Percentiles rank a stretch among this genome's conserved stretches.
phyloP scores from a whole-genome alignment of 495 filamentous ascomycete species.

The Podospora didyma region DNA sequence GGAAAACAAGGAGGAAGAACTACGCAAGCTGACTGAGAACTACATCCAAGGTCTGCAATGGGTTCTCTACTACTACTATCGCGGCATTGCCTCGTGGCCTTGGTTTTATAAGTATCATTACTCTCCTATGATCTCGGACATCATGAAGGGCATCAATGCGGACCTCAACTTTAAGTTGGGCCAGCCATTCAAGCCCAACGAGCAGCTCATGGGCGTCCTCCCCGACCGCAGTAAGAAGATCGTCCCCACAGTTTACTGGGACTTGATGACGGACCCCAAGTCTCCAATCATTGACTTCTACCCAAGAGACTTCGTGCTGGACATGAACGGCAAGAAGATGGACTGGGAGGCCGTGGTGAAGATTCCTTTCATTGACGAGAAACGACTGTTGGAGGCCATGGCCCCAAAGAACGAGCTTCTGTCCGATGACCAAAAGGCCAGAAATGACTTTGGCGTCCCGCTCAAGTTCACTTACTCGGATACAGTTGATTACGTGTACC shows the following conservation, averaged over 20 bases:
- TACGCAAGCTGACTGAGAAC: slow-evolving; percentile 84
- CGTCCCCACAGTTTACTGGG: slow-evolving; percentile 81
- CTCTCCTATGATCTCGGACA: slow-evolving; percentile 86
- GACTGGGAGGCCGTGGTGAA: slow-evolving; percentile 99
- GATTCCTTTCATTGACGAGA: slow-evolving; percentile 97
- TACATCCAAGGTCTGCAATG: slow-evolving; percentile 98
- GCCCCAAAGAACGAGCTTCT: slow-evolving; percentile 74
- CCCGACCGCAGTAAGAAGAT: slow-evolving; percentile 96
- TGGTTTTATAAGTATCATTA: slow-evolving; percentile 99
- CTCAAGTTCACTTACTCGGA: slow-evolving; percentile 88
- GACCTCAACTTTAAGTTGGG: slow-evolving; percentile 90
- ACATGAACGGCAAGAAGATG: slow-evolving; percentile 99
- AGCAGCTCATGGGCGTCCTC: slow-evolving; percentile 97
- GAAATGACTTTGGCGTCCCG: slow-evolving; percentile 88
- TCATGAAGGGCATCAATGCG: slow-evolving; percentile 81
- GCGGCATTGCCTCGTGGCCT: slow-evolving; percentile 94
- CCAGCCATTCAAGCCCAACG: slow-evolving; percentile 88
- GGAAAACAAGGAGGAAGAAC: slow-evolving; percentile 69
- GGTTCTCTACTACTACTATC: slow-evolving; percentile 98
- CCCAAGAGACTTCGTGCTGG: slow-evolving; percentile 92
- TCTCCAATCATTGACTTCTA: slow-evolving; percentile 99
- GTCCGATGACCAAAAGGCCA: slow-evolving; percentile 65
- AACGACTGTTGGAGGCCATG: slow-evolving; percentile 78
- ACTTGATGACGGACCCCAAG: slow-evolving; percentile 82
- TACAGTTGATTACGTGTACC: slow-evolving; percentile 72